phyloP scores from a whole-genome alignment of 805 yeast genomes.

The Cyberlindnera mrakii region DNA sequence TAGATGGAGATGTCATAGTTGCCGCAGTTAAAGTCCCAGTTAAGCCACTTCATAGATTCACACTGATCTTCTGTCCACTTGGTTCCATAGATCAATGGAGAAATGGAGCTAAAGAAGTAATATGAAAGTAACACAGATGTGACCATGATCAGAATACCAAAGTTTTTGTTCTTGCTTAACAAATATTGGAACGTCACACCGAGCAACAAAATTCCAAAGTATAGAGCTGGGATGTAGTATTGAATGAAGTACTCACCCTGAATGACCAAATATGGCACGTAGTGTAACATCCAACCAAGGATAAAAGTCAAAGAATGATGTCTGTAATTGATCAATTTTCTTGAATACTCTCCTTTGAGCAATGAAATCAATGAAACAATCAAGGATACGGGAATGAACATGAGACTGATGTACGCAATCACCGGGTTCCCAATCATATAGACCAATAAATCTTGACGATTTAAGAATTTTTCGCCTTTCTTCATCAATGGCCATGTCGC shows the following conservation, averaged over 20 bases:
- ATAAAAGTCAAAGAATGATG: conserved; percentile 23
- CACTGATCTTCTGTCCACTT: conserved; percentile 41
- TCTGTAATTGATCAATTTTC: conserved; percentile 10
- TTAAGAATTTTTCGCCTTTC: conserved; percentile 57
- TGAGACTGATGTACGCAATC: conserved; percentile 43
- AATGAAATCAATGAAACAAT: conserved; percentile 19
- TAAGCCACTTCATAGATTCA: conserved; percentile 27
- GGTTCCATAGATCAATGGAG: conserved; percentile 44
- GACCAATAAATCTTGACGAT: conserved; percentile 36
- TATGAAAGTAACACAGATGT: conserved; percentile 13
- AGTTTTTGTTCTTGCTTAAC: conserved; percentile 21
- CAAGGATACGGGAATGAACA: conserved; percentile 25
- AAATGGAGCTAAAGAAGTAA: conserved; percentile 22
- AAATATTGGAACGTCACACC: conserved; percentile 41
- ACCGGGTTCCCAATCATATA: conserved; percentile 62
- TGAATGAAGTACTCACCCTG: conserved; percentile 33
- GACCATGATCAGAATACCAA: conserved; percentile 26
- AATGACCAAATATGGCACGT: conserved; percentile 43
- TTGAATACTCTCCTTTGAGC: conserved; percentile 19
- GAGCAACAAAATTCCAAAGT: conserved; percentile 39
- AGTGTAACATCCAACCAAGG: conserved; percentile 55
- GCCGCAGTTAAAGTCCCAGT: conserved; percentile 42
- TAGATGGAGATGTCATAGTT: conserved; percentile 11
- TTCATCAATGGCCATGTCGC: conserved; percentile 54
- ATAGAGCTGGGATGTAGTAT: conserved; percentile 45